phyloP scores from a whole-genome alignment of 2,329 filamentous ascomycete genomes.

The Nemania sp. region DNA sequence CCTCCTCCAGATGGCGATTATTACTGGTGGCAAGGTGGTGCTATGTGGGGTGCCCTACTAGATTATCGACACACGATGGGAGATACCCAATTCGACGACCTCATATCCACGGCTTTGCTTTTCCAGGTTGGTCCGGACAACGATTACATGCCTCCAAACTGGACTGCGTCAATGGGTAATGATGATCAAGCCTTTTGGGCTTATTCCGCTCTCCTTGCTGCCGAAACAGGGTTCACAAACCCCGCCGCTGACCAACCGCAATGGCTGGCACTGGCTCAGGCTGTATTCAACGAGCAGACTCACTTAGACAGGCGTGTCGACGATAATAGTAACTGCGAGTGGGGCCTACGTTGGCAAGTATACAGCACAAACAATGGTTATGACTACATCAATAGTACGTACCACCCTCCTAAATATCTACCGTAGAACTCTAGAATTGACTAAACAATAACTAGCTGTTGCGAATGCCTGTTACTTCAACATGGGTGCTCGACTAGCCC shows the following conservation, averaged over 20 bases:
- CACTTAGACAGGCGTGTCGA: conserved; percentile 70
- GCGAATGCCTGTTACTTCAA: conserved; percentile 75
- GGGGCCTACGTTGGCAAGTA: conserved; percentile 83
- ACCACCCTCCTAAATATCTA: background rate
- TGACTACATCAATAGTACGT: conserved; percentile 75
- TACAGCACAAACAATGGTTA: conserved; percentile 80
- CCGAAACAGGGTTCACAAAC: conserved; percentile 73
- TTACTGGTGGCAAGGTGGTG: conserved; percentile 81
- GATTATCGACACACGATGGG: conserved; percentile 78
- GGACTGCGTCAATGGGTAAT: conserved; percentile 71
- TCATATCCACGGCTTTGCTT: conserved; percentile 67
- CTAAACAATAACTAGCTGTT: conserved; percentile 57
- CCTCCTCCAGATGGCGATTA: conserved; percentile 68
- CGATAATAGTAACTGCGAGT: conserved; percentile 67
- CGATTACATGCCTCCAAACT: conserved; percentile 71
- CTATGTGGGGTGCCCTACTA: conserved; percentile 75
- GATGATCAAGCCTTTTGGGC: conserved; percentile 80
- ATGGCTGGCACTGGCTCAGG: conserved; percentile 75
- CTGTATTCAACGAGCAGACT: conserved; percentile 74
- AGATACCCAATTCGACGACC: conserved; percentile 71
- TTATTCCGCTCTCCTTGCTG: conserved; percentile 74
- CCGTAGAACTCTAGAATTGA: background rate
- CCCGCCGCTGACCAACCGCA: conserved; percentile 65
- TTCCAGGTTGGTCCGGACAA: conserved; percentile 67
- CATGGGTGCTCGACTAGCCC: conserved; percentile 74